Percentiles rank a stretch among this genome's conserved stretches.
Evolutionary conservation across 768 basidiomycete genomes (phyloP).

Genomic region (Rossbeevera mucosa): DNA sequence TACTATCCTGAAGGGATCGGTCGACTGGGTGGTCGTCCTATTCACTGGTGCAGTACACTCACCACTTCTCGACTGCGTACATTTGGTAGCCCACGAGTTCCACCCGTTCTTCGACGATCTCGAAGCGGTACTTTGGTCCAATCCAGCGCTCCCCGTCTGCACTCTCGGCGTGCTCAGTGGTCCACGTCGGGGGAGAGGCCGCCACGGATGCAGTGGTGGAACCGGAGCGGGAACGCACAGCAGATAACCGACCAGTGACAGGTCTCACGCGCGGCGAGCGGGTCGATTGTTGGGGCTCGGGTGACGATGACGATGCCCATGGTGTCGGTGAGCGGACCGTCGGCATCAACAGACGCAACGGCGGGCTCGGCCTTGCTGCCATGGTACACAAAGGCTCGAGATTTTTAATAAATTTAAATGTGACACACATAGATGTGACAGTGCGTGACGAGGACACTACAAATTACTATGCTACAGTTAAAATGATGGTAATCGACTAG

Average conservation of each 20-base stretch:
- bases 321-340: slow-evolving; percentile 28
- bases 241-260: slow-evolving; percentile 23
- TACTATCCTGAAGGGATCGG: slow-evolving; percentile 49
- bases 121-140: slow-evolving; percentile 43
- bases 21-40: neutral
- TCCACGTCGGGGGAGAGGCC: slow-evolving; percentile 4
- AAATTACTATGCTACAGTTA: no score
- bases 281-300: slow-evolving; percentile 10
- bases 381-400: slow-evolving; percentile 4
- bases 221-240: slow-evolving; percentile 32
- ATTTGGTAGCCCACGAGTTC: slow-evolving; percentile 63
- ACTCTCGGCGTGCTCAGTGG: slow-evolving; percentile 10
- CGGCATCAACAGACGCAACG: slow-evolving; percentile 30
- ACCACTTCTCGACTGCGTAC: slow-evolving; percentile 87
- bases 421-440: slow-evolving; percentile 10
- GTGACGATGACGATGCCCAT: slow-evolving; percentile 2
- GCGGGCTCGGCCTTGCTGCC: slow-evolving; percentile 11
- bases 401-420: slow-evolving; percentile 1
- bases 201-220: slow-evolving; percentile 22
- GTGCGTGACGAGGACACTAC: slow-evolving; percentile 9
- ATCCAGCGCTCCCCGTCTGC: slow-evolving; percentile 40
- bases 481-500: slow-evolving; percentile 10
- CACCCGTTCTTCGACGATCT: slow-evolving; percentile 44
- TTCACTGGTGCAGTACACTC: slow-evolving; percentile 11
- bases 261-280: slow-evolving; percentile 25